phyloP scores from a whole-genome alignment of 2,329 filamentous ascomycete species.

The Trichoderma hamatum region DNA sequence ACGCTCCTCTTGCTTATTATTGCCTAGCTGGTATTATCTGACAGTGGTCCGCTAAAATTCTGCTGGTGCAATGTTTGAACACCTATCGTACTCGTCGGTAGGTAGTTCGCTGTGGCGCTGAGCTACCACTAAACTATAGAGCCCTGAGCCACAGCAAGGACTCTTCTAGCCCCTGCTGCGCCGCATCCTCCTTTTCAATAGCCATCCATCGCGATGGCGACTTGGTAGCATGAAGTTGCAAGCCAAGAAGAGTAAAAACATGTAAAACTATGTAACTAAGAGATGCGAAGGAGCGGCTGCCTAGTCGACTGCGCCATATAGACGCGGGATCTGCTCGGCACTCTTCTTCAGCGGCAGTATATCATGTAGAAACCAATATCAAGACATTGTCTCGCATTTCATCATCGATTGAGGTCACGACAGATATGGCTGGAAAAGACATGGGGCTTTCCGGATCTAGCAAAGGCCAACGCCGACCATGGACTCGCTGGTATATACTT shows the following conservation, averaged over 20 bases:
- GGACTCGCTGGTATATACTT: constrained; percentile 40
- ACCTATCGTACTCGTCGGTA: too few relatives aligned
- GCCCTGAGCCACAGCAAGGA: constrained; percentile 18
- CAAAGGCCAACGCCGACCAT: constrained; percentile 13
- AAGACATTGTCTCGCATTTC: not conserved
- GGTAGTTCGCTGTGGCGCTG: constrained; percentile 7
- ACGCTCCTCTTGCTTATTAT: not conserved
- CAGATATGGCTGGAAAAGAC: not conserved
- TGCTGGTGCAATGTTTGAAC: not conserved
- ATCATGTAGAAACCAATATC: not conserved
- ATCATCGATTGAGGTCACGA: not conserved
- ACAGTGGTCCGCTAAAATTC: constrained; percentile 2
- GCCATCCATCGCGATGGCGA: not conserved
- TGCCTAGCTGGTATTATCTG: not conserved
- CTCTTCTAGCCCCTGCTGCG: constrained; percentile 21
- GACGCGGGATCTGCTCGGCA: not conserved
- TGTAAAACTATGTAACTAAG: not conserved
- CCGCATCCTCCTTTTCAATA: constrained; percentile 4
- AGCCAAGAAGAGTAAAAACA: not conserved
- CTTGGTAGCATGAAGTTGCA: not conserved
- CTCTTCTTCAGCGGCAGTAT: not conserved
- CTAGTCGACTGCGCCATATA: not conserved
- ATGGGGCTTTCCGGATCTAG: not conserved
- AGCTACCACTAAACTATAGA: not conserved
- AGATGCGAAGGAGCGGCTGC: not conserved